Evolutionary conservation across 2,329 filamentous ascomycete genomes (phyloP).

Genomic region (Colletotrichum musae): DNA sequence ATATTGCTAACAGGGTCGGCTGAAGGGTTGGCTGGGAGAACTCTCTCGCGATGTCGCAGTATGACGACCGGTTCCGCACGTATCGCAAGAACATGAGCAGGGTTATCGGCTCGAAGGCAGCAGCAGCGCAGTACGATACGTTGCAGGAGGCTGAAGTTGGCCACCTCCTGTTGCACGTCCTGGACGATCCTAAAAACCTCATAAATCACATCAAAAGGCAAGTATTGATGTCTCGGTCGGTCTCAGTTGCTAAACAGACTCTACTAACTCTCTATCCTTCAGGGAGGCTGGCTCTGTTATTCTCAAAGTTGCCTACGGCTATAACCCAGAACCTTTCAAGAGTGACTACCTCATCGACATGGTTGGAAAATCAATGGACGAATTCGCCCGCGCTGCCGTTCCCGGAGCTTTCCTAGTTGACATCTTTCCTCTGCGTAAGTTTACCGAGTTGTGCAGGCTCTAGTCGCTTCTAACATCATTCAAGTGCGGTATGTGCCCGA

Average conservation of each 20-base stretch:
- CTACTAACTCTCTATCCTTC: background rate
- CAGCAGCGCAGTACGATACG: constrained; percentile 55
- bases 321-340: constrained; percentile 38
- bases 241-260: background rate
- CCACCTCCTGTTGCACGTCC: constrained; percentile 58
- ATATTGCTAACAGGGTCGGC: background rate
- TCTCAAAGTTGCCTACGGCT: constrained; percentile 40
- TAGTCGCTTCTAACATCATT: background rate
- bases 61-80: constrained; percentile 54
- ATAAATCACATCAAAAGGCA: constrained; percentile 59
- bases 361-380: constrained; percentile 30
- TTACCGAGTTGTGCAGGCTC: background rate
- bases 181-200: constrained; percentile 55
- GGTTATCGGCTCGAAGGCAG: constrained; percentile 59
- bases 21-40: constrained; percentile 54
- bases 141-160: constrained; percentile 61
- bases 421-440: constrained; percentile 38
- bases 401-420: constrained; percentile 42
- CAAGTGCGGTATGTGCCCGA: constrained; percentile 46
- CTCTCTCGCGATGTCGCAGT: constrained; percentile 50
- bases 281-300: constrained; percentile 40
- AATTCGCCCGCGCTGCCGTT: constrained; percentile 37
- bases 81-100: constrained; percentile 61
- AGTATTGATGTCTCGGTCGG: constrained; percentile 31
- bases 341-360: constrained; percentile 40